Evolutionary conservation across 2,329 filamentous ascomycete species (phyloP), one percentile per base, ranked within the genome.

Genomic region (Zasmidium cellare): DNA sequence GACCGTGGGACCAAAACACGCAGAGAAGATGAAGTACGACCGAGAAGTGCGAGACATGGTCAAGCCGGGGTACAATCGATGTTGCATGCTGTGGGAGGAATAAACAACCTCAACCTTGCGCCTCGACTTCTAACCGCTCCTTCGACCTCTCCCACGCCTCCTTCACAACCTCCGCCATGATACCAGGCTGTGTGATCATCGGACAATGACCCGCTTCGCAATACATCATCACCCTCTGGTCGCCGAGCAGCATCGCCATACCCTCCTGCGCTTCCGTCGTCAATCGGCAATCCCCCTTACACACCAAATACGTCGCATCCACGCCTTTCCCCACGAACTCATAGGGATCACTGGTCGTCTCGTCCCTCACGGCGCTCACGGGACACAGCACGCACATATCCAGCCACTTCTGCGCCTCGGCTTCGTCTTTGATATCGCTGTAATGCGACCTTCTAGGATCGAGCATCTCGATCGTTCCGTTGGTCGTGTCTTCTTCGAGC

Each of bases 71-170:
- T 63, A 55, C 46, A 46, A 45, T n/a, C 53, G 60, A 16, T 61
- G 55, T 31, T 60, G 58, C 38, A 63, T 63, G 60, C 22, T 60
- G 31, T 61, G 60, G 60, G 49, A 51, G 46, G 55, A 62, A 14
- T 14, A 41, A 18, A 5, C 3, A 9, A 14, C 16, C 35, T n/a
- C 7, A 16, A 41, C 35, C 3, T 41, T 28, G 11, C 25, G 25
- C 5, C 6, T 11, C 25, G 5, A 28, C 16, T 18, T n/a, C 35
- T 14, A 41, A 18, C 16, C 35, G 11, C 35, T 14, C 16, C 35
- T 41, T 41, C 35, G 35, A 16, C 12, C 35, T 14, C 35, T 9
- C 35, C 35, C 35, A 41, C n/a, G 35, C 35, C n/a, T 41, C 35
- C 35, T n/a, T 14, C 12, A 41, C 35, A 14, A 41, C 35, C n/a